Evolutionary conservation across 345 rosid species (phyloP).

Genomic region (Clausena lansium): DNA sequence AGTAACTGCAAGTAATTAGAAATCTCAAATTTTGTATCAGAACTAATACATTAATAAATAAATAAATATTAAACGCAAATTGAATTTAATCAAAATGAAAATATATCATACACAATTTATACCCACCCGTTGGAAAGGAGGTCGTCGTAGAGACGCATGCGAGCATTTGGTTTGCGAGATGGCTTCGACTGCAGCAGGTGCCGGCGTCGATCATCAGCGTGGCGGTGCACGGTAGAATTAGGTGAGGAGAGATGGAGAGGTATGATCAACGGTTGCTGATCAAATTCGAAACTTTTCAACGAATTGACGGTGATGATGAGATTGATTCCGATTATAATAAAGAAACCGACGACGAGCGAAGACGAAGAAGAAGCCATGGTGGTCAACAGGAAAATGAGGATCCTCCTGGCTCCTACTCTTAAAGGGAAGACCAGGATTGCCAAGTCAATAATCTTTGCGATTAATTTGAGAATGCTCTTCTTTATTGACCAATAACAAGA

Average conservation of each 20-base stretch:
- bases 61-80: background rate
- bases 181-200: constrained; percentile 60
- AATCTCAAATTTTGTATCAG: constrained; percentile 1
- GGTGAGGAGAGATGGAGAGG: constrained; percentile 55
- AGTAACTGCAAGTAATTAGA: constrained; percentile 38
- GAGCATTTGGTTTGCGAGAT: constrained; percentile 54
- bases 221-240: constrained; percentile 40
- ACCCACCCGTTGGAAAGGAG: constrained; percentile 63
- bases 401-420: background rate
- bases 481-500: background rate
- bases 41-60: background rate
- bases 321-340: constrained; percentile 16
- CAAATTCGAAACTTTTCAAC: background rate
- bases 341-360: constrained; percentile 19
- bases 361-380: background rate
- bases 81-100: background rate
- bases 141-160: constrained; percentile 79
- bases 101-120: background rate
- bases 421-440: background rate
- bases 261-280: constrained; percentile 49
- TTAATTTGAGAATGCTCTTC: background rate
- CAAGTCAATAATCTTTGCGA: background rate
- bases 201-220: constrained; percentile 53
- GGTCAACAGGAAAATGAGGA: background rate
- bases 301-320: constrained; percentile 19